Evolutionary conservation across 441 rosid species (phyloP), one percentile per base, ranked within the genome.

Genomic region (Mallotus repandus): DNA sequence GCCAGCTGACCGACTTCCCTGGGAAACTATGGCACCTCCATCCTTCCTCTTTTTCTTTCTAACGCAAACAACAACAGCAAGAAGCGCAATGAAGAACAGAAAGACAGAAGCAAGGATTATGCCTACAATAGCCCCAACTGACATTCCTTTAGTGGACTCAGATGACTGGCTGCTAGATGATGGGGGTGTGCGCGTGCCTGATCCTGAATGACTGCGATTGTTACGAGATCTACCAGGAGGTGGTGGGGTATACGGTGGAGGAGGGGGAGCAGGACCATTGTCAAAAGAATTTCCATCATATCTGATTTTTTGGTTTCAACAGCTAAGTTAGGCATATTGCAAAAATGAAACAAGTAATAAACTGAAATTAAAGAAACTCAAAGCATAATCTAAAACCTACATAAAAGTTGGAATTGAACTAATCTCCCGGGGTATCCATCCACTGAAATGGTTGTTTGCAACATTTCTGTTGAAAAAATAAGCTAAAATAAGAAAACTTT

Each of bases 351-450:
- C 22, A 69, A 38, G 41, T 59, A 4, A 41, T 9, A 38, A 69
- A 73, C n/a, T 38, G 53, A 62, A 65, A 19, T 16, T 29, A 41
- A 46, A 58, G 64, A 59, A 71, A 77, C 18, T 45, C 21, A 67
- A 70, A 54, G 73, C 21, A 18, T 25, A 19, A 8, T 21, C 32
- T 19, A 43, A 66, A 29, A 56, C 93, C 87, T 84, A 93, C 99
- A 88, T 86, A 76, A 93, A 89, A 63, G 78, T 89, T 46, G 72
- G 83, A 75, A 92, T 73, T 60, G 91, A 89, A 77, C 54, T 81
- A 79, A 96, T 85, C 79, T 92, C 97, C 75, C 14, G 80, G 54
- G 98, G 97, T 80, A 96, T 89, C 93, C 94, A 91, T 69, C 99
- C 99, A 76, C 74, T 89, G 76, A 96, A 96, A 68, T 85, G 77